These are phyloP conservation scores for Hyaloscypha finlandica DNA, from an alignment of 495 filamentous ascomycete species.

Conservation along the genomic window DNA sequence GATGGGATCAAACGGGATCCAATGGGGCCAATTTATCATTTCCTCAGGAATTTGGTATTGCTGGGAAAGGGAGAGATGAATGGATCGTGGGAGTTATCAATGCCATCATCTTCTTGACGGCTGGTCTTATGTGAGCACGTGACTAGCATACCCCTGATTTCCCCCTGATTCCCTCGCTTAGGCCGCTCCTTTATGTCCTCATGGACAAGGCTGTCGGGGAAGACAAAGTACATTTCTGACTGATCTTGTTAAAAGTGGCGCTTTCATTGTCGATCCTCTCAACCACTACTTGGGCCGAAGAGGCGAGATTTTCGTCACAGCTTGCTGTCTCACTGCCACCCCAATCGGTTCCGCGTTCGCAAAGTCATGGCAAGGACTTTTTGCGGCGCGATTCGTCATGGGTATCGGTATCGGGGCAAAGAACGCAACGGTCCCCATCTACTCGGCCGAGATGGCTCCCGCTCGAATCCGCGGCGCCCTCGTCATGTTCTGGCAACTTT, in stretches of 20 bases:
- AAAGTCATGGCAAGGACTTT: constrained; percentile 63
- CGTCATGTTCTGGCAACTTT: constrained; percentile 86
- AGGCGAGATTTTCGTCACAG: constrained; percentile 62
- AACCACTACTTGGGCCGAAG: constrained; percentile 66
- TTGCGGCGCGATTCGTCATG: constrained; percentile 64
- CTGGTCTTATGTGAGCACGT: constrained; percentile 46
- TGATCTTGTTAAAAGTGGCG: constrained; percentile 44
- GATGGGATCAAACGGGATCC: constrained; percentile 58
- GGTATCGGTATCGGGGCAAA: constrained; percentile 74
- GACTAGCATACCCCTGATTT: not conserved
- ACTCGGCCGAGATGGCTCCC: constrained; percentile 76
- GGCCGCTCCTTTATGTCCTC: too few species aligned
- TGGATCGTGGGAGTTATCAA: constrained; percentile 65
- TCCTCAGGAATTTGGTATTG: constrained; percentile 34
- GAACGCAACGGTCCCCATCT: constrained; percentile 59
- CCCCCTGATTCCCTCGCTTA: not conserved
- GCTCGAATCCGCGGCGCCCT: constrained; percentile 75
- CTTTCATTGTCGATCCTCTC: constrained; percentile 71
- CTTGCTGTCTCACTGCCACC: constrained; percentile 38
- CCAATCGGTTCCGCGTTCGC: constrained; percentile 64
- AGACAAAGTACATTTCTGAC: constrained; percentile 31
- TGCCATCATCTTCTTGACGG: constrained; percentile 47
- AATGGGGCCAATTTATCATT: constrained; percentile 26
- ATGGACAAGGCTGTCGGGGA: too few species aligned
- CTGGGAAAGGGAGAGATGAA: constrained; percentile 39